These are phyloP conservation scores for Salinomyces thailandicus DNA, from an alignment of 2,329 filamentous ascomycete genomes.

Conservation along the genomic window DNA sequence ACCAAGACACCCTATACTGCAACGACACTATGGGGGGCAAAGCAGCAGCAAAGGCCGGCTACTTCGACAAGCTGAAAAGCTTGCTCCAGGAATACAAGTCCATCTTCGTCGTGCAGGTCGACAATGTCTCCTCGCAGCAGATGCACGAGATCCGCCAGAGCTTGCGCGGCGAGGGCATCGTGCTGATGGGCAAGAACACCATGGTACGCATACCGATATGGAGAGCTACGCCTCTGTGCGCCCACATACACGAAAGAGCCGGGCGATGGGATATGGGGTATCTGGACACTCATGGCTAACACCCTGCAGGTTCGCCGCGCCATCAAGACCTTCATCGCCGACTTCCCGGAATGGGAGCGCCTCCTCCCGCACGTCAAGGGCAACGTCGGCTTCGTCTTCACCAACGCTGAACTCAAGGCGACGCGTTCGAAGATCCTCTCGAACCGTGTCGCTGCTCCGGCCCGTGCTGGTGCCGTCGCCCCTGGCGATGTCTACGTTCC, in stretches of 20 bases:
- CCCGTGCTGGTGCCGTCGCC: constrained; percentile 93
- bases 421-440: constrained; percentile 86
- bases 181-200: constrained; percentile 99
- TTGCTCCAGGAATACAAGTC: constrained; percentile 94
- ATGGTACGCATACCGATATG: constrained; percentile 56
- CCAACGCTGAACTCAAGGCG: constrained; percentile 87
- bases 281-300: constrained; percentile 5
- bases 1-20: constrained; percentile 21
- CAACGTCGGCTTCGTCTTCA: constrained; percentile 99
- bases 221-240: neutral
- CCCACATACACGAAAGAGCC: neutral
- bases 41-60: constrained; percentile 81
- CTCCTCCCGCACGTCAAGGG: constrained; percentile 92
- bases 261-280: constrained; percentile 1
- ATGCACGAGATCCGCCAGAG: constrained; percentile 99
- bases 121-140: constrained; percentile 99
- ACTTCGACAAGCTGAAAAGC: constrained; percentile 99
- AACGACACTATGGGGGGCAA: constrained; percentile 46
- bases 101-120: constrained; percentile 70
- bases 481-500: constrained; percentile 89
- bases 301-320: constrained; percentile 72
- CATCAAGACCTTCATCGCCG: constrained; percentile 82
- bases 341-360: constrained; percentile 95
- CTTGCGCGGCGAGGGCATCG: constrained; percentile 83
- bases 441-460: constrained; percentile 96